A percentile compares a stretch with the other conserved stretches of the same genome.
Evolutionary conservation across 140 eudicot genomes (phyloP).

Genomic region (Bidens hawaiensis): DNA sequence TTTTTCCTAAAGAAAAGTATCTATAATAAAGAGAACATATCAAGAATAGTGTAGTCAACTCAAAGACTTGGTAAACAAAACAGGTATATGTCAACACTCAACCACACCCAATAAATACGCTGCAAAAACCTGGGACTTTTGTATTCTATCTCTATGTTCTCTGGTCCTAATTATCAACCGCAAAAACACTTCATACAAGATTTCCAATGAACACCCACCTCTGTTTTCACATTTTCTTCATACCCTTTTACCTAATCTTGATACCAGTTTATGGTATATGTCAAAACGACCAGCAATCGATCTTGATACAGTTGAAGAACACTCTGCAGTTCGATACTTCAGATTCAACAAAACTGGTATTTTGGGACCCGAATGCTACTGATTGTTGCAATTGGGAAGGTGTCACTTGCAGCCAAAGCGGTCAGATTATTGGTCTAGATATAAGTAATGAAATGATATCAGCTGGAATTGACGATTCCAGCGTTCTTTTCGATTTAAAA

Average conservation of each 20-base stretch:
- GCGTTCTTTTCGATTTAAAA: conserved; percentile 34
- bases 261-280: conserved; percentile 47
- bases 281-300: conserved; percentile 33
- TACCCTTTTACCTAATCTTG: conserved; percentile 25
- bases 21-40: background rate
- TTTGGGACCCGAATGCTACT: conserved; percentile 22
- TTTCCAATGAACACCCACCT: conserved; percentile 52
- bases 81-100: conserved; percentile 15
- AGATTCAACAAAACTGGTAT: conserved; percentile 33
- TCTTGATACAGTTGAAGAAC: conserved; percentile 49
- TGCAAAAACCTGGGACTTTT: conserved; percentile 8
- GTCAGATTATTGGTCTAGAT: conserved; percentile 48
- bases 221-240: conserved; percentile 36
- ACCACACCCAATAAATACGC: conserved; percentile 9
- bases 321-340: conserved; percentile 20
- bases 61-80: conserved; percentile 22
- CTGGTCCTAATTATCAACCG: conserved; percentile 11
- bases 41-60: background rate
- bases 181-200: conserved; percentile 20
- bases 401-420: conserved; percentile 37
- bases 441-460: conserved; percentile 36
- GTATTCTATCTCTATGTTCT: conserved; percentile 2
- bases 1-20: too few species aligned
- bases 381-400: conserved; percentile 66
- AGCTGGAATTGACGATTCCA: conserved; percentile 41